Base-by-base conservation (phyloP, 768 basidiomycete species). In the Tubosaeta sp. region DNA sequence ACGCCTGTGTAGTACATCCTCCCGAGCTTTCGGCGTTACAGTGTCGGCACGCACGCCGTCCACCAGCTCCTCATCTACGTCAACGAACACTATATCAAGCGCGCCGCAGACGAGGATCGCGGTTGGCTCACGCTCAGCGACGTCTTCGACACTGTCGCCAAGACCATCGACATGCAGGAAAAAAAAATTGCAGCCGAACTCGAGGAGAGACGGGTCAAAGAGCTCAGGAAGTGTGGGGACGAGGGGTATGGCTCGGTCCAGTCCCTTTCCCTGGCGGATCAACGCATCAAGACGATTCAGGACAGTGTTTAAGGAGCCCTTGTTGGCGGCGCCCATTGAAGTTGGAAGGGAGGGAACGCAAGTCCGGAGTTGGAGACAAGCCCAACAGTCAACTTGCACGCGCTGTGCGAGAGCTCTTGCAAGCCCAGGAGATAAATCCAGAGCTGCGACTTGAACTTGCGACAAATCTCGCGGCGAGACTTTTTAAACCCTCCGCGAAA, bases 1-100 rank as follows among this genome's bases (percentile, higher is more conserved):
- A 72, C 75, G 35, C 77, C 90, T 59, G 70, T 90, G 48, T 79
- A 82, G 58, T 89, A 88, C 70, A 78, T 88, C 59, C 71, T 88
- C 29, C 80, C 84, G 9, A 81, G 78, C 63, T 89, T 86, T 75
- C 77, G 79, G 57, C 85, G 87, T 48, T 90, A 81, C 66, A 76
- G 77, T 55, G 74, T 81, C 39, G 86, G 88, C 44, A 82, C 82
- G 4, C 78, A 80, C 56, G 79, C 85, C 48, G 80, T 85, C 51
- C 79, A 85, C 68, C 81, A 88, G 59, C 79, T 90, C 31, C 76
- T 89, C 59, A 88, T 82, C 72, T 90, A 90, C 58, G 74, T 83
- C 43, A 83, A 82, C 61, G 71, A 81, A 34, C 85, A 87, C 66
- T 85, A 85, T 63, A 84, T 90, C 56, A 85, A 85, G 63, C 83